Evolutionary conservation across 805 yeast genomes (phyloP).

Genomic region (Starmerella floricola): DNA sequence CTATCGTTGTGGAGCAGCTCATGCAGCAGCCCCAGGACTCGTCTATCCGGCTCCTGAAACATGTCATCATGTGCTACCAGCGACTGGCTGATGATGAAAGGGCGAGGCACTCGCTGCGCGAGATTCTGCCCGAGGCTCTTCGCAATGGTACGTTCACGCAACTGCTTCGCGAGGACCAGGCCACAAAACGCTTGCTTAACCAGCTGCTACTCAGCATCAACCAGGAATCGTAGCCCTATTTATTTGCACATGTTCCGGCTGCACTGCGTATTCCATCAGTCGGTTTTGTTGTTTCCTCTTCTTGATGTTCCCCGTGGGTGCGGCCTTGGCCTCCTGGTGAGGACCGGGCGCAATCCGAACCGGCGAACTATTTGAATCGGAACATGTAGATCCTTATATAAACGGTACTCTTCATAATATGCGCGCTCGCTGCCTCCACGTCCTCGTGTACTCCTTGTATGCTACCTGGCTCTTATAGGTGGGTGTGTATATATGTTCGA

Average conservation of each 20-base stretch:
- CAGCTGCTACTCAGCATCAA: conserved; percentile 59
- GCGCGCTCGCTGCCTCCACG: too few relatives aligned
- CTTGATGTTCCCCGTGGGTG: too few relatives aligned
- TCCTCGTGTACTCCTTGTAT: too few relatives aligned
- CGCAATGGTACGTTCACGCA: conserved; percentile 75
- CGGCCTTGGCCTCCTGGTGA: too few relatives aligned
- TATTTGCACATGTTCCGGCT: too few relatives aligned
- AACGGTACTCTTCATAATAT: too few relatives aligned
- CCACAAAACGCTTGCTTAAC: conserved; percentile 75
- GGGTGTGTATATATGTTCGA: too few relatives aligned
- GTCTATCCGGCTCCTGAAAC: conserved; percentile 66
- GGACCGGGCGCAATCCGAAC: too few relatives aligned
- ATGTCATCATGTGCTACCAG: conserved; percentile 86
- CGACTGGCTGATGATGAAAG: conserved; percentile 81
- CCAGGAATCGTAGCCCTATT: conserved; percentile 8
- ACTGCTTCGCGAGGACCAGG: conserved; percentile 71
- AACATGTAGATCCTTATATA: too few relatives aligned
- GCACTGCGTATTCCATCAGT: too few relatives aligned
- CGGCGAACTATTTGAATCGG: not conserved
- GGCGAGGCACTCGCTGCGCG: conserved; percentile 76
- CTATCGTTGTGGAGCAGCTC: conserved; percentile 79
- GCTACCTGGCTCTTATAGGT: too few relatives aligned
- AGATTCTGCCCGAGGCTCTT: conserved; percentile 74
- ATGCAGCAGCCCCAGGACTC: conserved; percentile 50
- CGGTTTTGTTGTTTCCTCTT: too few relatives aligned